These are phyloP conservation scores for Penicillium rolfsii DNA, from an alignment of 2,329 filamentous ascomycete genomes.

Conservation along the genomic window DNA sequence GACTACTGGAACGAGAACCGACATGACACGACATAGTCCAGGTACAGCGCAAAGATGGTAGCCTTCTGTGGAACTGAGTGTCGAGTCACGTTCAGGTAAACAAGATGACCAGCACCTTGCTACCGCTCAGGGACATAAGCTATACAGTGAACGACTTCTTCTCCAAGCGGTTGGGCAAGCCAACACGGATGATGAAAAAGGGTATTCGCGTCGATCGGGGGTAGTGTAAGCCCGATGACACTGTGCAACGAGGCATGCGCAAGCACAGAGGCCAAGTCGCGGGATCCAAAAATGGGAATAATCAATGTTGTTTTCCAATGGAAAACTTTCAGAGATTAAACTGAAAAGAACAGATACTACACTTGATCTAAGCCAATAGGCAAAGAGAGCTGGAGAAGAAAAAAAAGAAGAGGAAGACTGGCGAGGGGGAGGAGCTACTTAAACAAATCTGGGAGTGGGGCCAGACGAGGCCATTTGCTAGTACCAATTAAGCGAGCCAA, in stretches of 20 bases:
- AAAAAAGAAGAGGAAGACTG: conserved; percentile 46
- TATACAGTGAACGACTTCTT: conserved; percentile 47
- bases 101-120: no score
- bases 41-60: no score
- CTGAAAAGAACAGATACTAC: conserved; percentile 98
- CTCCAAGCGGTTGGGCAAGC: conserved; percentile 60
- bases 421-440: conserved; percentile 31
- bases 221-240: conserved; percentile 78
- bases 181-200: conserved; percentile 61
- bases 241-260: conserved; percentile 67
- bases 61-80: no score
- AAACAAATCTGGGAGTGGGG: conserved; percentile 28
- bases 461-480: conserved; percentile 29
- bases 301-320: conserved; percentile 72
- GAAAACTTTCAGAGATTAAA: conserved; percentile 90
- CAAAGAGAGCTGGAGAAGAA: conserved; percentile 55
- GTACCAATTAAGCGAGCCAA: conserved; percentile 20
- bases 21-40: no score
- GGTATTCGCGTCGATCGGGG: conserved; percentile 68
- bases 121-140: no score
- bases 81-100: no score
- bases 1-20: no score
- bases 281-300: conserved; percentile 75
- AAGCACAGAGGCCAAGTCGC: conserved; percentile 69
- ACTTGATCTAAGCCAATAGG: conserved; percentile 82